Base-by-base conservation (phyloP, 495 filamentous ascomycete genomes). In the Pseudevernia furfuracea region DNA sequence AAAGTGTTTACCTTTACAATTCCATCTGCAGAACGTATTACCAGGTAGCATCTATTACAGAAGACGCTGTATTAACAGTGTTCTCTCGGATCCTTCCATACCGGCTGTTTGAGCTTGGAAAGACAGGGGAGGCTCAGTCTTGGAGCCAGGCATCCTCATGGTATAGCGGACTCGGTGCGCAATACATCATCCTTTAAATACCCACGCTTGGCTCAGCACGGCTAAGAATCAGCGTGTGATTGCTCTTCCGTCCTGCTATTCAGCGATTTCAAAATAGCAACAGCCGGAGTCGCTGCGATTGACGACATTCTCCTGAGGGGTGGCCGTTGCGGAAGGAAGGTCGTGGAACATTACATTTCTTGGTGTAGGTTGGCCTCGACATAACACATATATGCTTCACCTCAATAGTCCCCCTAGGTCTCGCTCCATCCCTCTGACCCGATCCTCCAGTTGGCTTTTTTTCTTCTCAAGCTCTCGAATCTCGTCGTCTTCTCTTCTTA, bases 401-500 rank as follows among this genome's bases (percentile, higher is more conserved):
- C 81, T 71, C 61, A 81, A 68, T 11, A 95, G 70, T 1, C 86
- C 87, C 4, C 84, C 85, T 25, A 96, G 75, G 72, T 97, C 91
- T 64, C 81, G 84, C 65, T 93, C 91, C 81, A 97, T 89, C 5
- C 85, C 86, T 56, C 77, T 84, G 37, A 97, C 82, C 60, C 91
- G 84, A 41, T 84, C 85, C 74, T 97, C 92, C 36, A 98, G 69
- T 46, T 79, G 79, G 55, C 78, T 82, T 76, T 93, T 96, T 74
- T 82, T 92, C 74, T 77, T 76, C 69, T 96, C 92, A 46, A 96
- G 72, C 69, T 87, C 85, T 53, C 80, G 76, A 59, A 96, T 87
- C 68, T 92, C 90, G 68, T 88, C 88, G 70, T 96, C 85, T 70
- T 95, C 91, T 59, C 78, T 78, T 68, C 77, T 76, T 46, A 96